These are phyloP conservation scores for Polyplosphaeria fusca DNA, from an alignment of 495 filamentous ascomycete genomes.

Conservation along the genomic window DNA sequence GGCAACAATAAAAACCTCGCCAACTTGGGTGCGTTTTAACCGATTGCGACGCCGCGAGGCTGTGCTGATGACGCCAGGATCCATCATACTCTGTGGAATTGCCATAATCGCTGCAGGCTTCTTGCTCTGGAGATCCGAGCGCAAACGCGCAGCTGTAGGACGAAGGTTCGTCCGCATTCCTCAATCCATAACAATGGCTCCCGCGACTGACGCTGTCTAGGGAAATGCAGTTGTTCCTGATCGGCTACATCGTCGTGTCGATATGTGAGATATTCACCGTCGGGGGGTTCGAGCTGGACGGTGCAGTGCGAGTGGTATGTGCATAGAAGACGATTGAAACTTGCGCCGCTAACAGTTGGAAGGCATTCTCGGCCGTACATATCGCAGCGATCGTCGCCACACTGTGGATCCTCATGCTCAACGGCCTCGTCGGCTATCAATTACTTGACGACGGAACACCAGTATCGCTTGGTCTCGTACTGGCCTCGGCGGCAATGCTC, in stretches of 20 bases:
- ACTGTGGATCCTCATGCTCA: constrained; percentile 86
- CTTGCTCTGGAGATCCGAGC: constrained; percentile 77
- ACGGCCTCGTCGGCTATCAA: constrained; percentile 90
- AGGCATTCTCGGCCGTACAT: constrained; percentile 93
- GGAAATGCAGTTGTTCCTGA: constrained; percentile 92
- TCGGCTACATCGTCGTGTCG: constrained; percentile 81
- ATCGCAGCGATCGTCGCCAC: constrained; percentile 85
- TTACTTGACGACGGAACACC: constrained; percentile 90
- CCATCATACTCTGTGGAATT: constrained; percentile 77
- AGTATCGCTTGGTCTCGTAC: constrained; percentile 71
- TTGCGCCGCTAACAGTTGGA: no score
- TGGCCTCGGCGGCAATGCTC: constrained; percentile 63
- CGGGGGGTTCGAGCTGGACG: constrained; percentile 75
- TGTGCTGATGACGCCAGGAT: constrained; percentile 55
- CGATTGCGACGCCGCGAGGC: background rate
- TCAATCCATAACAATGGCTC: background rate
- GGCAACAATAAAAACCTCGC: constrained; percentile 61
- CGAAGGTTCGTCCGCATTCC: constrained; percentile 71
- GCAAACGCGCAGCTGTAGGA: constrained; percentile 91
- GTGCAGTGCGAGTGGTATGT: constrained; percentile 64
- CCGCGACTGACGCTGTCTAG: constrained; percentile 45
- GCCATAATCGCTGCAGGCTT: constrained; percentile 65
- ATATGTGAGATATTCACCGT: constrained; percentile 97
- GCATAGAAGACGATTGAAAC: background rate
- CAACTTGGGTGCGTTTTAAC: constrained; percentile 72